Evolutionary conservation across 305 asterid species (phyloP).

Genomic region (Rubia peregrina): DNA sequence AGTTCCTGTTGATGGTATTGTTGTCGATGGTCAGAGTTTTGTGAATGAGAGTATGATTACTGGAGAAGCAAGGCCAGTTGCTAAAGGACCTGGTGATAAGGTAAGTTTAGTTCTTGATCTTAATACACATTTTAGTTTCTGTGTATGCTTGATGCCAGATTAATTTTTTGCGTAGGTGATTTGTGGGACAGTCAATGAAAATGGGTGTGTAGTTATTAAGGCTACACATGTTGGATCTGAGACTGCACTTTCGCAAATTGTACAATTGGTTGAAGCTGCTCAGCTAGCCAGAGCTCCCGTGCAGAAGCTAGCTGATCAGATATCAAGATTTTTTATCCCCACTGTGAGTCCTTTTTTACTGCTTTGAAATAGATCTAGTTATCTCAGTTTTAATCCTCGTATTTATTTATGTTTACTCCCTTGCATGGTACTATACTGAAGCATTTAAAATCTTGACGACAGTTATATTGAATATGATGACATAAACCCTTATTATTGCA

Average conservation of each 20-base stretch:
- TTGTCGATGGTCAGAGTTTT: constrained; percentile 82
- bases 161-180: constrained; percentile 47
- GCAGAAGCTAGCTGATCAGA: constrained; percentile 96
- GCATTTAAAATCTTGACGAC: not conserved
- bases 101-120: constrained; percentile 25
- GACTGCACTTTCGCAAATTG: constrained; percentile 92
- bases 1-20: constrained; percentile 87
- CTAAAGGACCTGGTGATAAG: constrained; percentile 88
- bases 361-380: not conserved
- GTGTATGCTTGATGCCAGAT: not conserved
- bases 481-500: not conserved
- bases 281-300: constrained; percentile 99
- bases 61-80: constrained; percentile 84
- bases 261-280: constrained; percentile 97
- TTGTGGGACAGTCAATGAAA: constrained; percentile 92
- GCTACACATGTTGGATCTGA: constrained; percentile 98
- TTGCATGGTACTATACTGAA: not conserved
- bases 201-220: constrained; percentile 70
- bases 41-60: constrained; percentile 98
- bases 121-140: not conserved
- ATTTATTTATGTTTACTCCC: not conserved
- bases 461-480: not conserved
- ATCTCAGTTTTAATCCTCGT: not conserved
- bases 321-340: constrained; percentile 84
- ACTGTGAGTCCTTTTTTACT: constrained; percentile 46